These are phyloP conservation scores for Colletotrichum theobromicola DNA, from an alignment of 2,329 filamentous ascomycete species.

Conservation along the genomic window DNA sequence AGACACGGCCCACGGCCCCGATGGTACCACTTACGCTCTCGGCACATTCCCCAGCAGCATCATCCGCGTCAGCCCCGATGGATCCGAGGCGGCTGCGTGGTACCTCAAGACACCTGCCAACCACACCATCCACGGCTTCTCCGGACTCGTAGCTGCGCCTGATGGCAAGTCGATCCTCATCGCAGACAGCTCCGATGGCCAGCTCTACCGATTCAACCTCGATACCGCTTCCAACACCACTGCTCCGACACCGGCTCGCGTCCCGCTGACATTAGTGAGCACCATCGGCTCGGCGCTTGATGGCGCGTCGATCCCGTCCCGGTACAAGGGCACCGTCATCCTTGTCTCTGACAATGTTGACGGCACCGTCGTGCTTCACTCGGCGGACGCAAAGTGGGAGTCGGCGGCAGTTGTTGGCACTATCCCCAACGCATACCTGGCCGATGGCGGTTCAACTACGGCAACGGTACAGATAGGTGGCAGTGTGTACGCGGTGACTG, in stretches of 20 bases:
- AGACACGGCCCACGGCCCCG: conserved; percentile 40
- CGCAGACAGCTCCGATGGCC: conserved; percentile 33
- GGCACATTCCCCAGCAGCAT: conserved; percentile 42
- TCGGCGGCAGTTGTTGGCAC: conserved; percentile 38
- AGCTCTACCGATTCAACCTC: conserved; percentile 40
- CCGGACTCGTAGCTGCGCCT: conserved; percentile 9
- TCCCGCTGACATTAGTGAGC: not conserved
- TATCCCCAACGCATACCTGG: conserved; percentile 25
- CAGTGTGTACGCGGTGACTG: conserved; percentile 8
- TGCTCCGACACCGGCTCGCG: not conserved
- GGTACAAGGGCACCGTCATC: conserved; percentile 37
- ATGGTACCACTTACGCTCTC: conserved; percentile 40
- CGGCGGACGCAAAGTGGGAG: conserved; percentile 37
- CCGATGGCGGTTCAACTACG: not conserved
- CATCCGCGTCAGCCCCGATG: conserved; percentile 34
- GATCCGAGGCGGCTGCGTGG: conserved; percentile 32
- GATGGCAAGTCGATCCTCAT: conserved; percentile 32
- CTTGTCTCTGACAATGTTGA: conserved; percentile 33
- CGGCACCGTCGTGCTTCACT: conserved; percentile 42
- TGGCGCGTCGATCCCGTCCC: conserved; percentile 36
- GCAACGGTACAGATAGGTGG: conserved; percentile 14
- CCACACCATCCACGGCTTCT: conserved; percentile 26
- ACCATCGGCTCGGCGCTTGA: conserved; percentile 25
- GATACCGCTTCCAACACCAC: not conserved
- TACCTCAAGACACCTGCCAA: conserved; percentile 32